phyloP scores from a whole-genome alignment of 306 rosid genomes.

The Inga leiocalycina region DNA sequence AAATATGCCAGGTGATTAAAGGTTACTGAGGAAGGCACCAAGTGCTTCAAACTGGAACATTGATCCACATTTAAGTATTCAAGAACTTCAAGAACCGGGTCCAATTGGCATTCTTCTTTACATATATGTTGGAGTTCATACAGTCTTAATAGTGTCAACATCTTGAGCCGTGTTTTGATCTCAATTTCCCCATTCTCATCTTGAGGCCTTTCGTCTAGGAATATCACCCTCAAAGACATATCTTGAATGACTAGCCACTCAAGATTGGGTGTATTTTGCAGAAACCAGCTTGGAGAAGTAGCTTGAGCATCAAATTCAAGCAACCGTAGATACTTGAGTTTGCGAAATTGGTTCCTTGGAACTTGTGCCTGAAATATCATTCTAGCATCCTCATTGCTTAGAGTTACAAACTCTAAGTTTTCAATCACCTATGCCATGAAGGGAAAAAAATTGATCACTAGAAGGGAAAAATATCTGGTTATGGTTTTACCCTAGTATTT shows the following conservation, averaged over 20 bases:
- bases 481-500: too few species aligned
- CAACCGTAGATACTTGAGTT: too few species aligned
- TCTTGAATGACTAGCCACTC: not conserved
- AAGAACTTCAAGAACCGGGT: not conserved
- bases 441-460: too few species aligned
- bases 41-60: not conserved
- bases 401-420: too few species aligned
- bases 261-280: not conserved
- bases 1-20: not conserved
- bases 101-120: not conserved
- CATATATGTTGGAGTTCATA: not conserved
- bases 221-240: not conserved
- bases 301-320: too few species aligned
- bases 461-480: too few species aligned
- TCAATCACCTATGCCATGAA: too few species aligned
- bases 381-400: too few species aligned
- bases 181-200: not conserved
- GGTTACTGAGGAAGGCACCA: not conserved
- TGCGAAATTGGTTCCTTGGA: too few species aligned
- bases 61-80: not conserved
- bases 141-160: too few species aligned
- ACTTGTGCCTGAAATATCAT: too few species aligned
- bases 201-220: not conserved
- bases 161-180: not conserved
- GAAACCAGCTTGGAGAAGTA: too few species aligned